Percentiles rank a stretch among this genome's conserved stretches.
These are phyloP conservation scores for Arthrobotrys conoides DNA, from an alignment of 2,329 filamentous ascomycete genomes.

Conservation along the genomic window DNA sequence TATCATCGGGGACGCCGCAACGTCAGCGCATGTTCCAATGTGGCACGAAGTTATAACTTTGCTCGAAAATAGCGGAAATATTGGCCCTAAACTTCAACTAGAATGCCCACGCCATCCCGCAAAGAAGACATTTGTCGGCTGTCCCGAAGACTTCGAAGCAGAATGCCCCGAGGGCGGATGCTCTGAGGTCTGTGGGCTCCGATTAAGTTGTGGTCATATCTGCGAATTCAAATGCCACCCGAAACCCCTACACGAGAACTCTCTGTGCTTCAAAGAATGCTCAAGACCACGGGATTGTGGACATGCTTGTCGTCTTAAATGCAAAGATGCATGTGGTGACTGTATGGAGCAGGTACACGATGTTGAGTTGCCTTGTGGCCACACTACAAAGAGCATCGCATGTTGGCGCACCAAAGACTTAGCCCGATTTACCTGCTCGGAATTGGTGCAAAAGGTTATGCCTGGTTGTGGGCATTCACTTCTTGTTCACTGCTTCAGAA, in stretches of 20 bases:
- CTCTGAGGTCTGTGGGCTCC: conserved; percentile 68
- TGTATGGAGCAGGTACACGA: conserved; percentile 51
- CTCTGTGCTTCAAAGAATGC: conserved; percentile 66
- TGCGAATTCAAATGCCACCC: conserved; percentile 65
- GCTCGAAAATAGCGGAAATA: conserved; percentile 68
- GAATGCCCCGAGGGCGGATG: conserved; percentile 76
- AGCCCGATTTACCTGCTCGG: conserved; percentile 69
- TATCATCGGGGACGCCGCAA: conserved; percentile 77
- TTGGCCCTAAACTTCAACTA: conserved; percentile 72
- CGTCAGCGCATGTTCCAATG: conserved; percentile 70
- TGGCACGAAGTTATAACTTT: conserved; percentile 66
- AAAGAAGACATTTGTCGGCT: conserved; percentile 70
- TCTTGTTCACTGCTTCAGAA: conserved; percentile 69
- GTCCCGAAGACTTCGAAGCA: conserved; percentile 73
- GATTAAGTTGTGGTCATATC: conserved; percentile 62
- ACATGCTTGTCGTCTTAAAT: conserved; percentile 66
- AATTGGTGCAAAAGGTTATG: conserved; percentile 69
- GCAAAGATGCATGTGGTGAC: conserved; percentile 64
- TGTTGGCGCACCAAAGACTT: conserved; percentile 69
- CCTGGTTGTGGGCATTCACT: conserved; percentile 73
- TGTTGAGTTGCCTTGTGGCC: conserved; percentile 62
- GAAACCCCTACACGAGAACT: conserved; percentile 63
- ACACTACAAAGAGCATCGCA: conserved; percentile 38
- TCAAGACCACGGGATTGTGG: conserved; percentile 65
- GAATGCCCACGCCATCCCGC: conserved; percentile 75